Base-by-base conservation (phyloP, 2,329 filamentous ascomycete genomes). In the Penicillium brasilianum region DNA sequence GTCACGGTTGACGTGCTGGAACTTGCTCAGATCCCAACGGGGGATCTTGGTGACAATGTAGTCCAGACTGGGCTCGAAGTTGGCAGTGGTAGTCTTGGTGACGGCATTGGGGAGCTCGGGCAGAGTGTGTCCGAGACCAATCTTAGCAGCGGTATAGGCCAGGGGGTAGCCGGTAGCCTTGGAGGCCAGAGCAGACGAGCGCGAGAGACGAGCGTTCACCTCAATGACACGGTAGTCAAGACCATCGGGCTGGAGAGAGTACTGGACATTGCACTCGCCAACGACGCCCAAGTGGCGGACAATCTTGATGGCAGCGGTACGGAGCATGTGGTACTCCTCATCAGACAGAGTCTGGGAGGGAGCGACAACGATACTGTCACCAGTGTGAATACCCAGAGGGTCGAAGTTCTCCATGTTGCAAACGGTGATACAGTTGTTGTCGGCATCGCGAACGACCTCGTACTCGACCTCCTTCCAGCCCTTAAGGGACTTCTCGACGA, bases 321-420 rank as follows among this genome's bases (percentile, higher is more conserved):
- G 92, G 70, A 99, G 91, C 95, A 99, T 98, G 84, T 99, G 93
- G 78, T 98, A 99, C 80, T 99, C 95, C 83, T 98, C 95, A 72
- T 99, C 95, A 74, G 91, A 96, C 73, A 99, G 84, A 25, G 95
- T 99, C 82, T 99, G 95, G 81, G 91, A 95, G 53, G 95, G 95
- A 43, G 95, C 95, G 62, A 98, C 94, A 65, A 99, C 95, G 72
- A 99, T 99, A 72, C 93, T 97, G 84, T 99, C 95, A 81, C 95
- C 95, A 50, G 95, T 99, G 81, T 99, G 95, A 58, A 97, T 96
- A 74, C 95, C 95, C 39, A 99, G 87, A 67, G 95, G 95, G 75
- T 98, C 95, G 72, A 98, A 98, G 85, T 98, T 98, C 80, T 96
- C 92, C 92, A 96, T 96, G 83, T 96, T 98, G 85, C 94, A 98